Percentiles rank a stretch among this genome's conserved stretches.
Conservation (phyloP, 345 rosid genomes). For the Luvunga scandens region DNA sequence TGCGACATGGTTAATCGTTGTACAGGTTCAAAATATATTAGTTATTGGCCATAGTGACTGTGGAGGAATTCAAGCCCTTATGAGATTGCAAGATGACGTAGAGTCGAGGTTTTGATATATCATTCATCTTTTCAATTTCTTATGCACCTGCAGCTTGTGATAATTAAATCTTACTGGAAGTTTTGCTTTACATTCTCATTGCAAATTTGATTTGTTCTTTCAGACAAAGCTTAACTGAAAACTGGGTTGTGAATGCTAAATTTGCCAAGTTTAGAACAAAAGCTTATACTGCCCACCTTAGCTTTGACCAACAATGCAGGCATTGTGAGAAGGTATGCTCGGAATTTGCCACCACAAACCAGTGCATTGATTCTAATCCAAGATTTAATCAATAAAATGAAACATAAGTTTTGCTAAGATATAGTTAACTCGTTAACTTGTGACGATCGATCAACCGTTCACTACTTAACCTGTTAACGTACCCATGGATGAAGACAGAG, state of each 20-base stretch:
- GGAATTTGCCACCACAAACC: background rate
- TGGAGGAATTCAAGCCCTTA: slow-evolving; percentile 85
- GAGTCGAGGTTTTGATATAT: slow-evolving; percentile 56
- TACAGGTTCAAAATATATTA: slow-evolving; percentile 80
- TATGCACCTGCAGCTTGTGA: background rate
- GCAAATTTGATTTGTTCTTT: slow-evolving; percentile 7
- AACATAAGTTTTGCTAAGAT: background rate
- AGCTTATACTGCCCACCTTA: slow-evolving; percentile 53
- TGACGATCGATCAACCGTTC: slow-evolving; percentile 58
- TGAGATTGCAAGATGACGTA: slow-evolving; percentile 66
- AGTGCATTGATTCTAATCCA: background rate
- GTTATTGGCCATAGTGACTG: slow-evolving; percentile 86
- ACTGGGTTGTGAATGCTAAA: slow-evolving; percentile 78
- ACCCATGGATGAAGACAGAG: slow-evolving; percentile 75
- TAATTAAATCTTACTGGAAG: background rate
- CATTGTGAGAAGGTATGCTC: slow-evolving; percentile 75
- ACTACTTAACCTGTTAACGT: slow-evolving; percentile 56
- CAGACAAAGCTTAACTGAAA: slow-evolving; percentile 63
- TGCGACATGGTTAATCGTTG: slow-evolving; percentile 3
- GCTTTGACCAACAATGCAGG: slow-evolving; percentile 81
- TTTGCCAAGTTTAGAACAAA: slow-evolving; percentile 66
- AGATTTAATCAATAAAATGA: background rate
- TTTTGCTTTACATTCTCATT: slow-evolving; percentile 6
- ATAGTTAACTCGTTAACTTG: background rate
- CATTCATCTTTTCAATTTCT: background rate